A percentile compares a stretch with the other conserved stretches of the same genome.
Conservation (phyloP, 2,329 filamentous ascomycete genomes). For the Hansfordia pulvinata region DNA sequence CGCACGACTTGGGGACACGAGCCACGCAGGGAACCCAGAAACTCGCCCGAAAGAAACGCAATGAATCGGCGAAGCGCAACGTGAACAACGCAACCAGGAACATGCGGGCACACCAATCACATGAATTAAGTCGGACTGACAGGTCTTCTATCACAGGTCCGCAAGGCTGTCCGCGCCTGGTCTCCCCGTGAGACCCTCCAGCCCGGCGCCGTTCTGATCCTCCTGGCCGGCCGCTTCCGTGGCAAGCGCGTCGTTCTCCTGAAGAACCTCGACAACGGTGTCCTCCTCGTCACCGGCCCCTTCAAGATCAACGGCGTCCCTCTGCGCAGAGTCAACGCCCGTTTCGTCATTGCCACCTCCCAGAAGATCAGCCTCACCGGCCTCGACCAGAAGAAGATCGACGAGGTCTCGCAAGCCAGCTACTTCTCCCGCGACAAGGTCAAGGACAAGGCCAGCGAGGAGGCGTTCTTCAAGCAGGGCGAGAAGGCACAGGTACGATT, state of each 20-base stretch:
- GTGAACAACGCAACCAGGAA: no score
- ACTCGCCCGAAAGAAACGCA: no score
- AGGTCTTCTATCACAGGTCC: slow-evolving; percentile 47
- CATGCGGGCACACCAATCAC: background rate
- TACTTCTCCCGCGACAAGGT: slow-evolving; percentile 97
- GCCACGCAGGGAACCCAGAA: no score
- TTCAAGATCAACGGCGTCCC: slow-evolving; percentile 99
- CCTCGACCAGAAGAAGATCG: slow-evolving; percentile 82
- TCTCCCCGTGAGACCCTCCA: slow-evolving; percentile 79
- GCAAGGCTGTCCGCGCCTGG: slow-evolving; percentile 84
- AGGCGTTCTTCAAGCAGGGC: slow-evolving; percentile 98
- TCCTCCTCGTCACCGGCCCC: slow-evolving; percentile 96
- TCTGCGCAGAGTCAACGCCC: slow-evolving; percentile 83
- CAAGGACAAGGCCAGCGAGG: slow-evolving; percentile 91
- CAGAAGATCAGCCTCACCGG: slow-evolving; percentile 74
- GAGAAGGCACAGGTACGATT: slow-evolving; percentile 85
- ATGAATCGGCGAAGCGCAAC: no score
- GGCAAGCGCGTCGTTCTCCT: slow-evolving; percentile 99
- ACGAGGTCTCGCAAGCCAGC: slow-evolving; percentile 59
- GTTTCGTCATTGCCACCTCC: slow-evolving; percentile 87
- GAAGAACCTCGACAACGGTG: slow-evolving; percentile 93
- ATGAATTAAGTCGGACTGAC: slow-evolving; percentile 13
- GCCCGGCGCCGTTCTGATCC: slow-evolving; percentile 94
- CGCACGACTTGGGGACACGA: no score
- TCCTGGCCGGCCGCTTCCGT: slow-evolving; percentile 98